phyloP scores from a whole-genome alignment of 148 eudicot species.

The Camellia japonica region DNA sequence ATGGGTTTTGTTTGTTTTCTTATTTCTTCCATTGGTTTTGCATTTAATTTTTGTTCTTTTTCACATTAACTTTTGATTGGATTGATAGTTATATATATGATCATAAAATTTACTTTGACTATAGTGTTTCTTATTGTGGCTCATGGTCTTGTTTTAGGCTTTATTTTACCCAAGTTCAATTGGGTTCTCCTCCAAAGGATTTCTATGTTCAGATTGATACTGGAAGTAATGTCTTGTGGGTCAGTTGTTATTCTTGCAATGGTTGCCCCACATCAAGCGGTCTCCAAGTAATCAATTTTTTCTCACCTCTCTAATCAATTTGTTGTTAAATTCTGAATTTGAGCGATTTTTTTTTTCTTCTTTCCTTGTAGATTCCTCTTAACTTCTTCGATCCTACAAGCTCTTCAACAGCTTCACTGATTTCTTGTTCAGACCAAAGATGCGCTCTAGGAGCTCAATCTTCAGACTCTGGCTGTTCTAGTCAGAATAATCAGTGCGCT shows the following conservation, averaged over 20 bases:
- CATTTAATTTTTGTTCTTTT: not conserved
- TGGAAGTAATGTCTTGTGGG: conserved; percentile 96
- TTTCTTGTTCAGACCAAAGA: conserved; percentile 68
- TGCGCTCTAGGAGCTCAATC: conserved; percentile 68
- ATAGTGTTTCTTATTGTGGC: not conserved
- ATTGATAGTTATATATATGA: conserved; percentile 1
- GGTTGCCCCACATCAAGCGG: conserved; percentile 94
- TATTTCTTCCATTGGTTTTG: not conserved
- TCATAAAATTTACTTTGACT: not conserved
- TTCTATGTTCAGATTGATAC: conserved; percentile 94
- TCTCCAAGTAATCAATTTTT: conserved; percentile 57
- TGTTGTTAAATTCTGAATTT: not conserved
- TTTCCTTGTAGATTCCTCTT: conserved; percentile 50
- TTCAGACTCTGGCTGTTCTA: conserved; percentile 65
- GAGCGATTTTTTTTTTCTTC: not conserved
- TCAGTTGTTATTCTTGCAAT: conserved; percentile 68
- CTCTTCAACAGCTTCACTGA: conserved; percentile 60
- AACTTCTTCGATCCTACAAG: conserved; percentile 63
- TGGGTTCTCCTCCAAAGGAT: conserved; percentile 79
- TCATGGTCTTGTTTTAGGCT: conserved; percentile 45
- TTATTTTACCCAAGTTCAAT: conserved; percentile 71
- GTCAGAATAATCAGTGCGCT: conserved; percentile 61
- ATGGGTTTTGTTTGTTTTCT: not conserved
- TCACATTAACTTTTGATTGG: not conserved
- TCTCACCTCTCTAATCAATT: not conserved